phyloP scores from a whole-genome alignment of 2,329 filamentous ascomycete species.

The Capronia epimyces region DNA sequence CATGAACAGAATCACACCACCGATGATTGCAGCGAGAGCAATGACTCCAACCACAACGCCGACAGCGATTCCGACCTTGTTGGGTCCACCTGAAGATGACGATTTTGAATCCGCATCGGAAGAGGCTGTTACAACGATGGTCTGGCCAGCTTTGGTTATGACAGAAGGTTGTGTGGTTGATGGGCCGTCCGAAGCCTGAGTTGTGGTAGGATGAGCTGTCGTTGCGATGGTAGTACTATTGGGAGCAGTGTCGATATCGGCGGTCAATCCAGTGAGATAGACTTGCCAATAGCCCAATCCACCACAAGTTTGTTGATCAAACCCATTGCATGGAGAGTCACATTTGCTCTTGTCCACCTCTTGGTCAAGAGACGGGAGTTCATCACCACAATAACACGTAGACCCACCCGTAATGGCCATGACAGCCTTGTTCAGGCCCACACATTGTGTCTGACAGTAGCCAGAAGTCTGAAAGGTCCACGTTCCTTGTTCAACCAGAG shows the following conservation, averaged over 20 bases:
- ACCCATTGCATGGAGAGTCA: conserved; percentile 61
- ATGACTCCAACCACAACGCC: conserved; percentile 83
- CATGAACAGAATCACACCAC: conserved; percentile 66
- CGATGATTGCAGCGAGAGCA: conserved; percentile 59
- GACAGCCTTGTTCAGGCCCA: conserved; percentile 48
- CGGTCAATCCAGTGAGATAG: conserved; percentile 47
- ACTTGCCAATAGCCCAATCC: conserved; percentile 50
- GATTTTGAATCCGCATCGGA: conserved; percentile 26
- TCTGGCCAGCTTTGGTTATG: conserved; percentile 32
- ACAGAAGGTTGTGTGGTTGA: conserved; percentile 15
- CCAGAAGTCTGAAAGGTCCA: conserved; percentile 52
- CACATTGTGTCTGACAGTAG: conserved; percentile 51
- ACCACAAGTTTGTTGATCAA: conserved; percentile 60
- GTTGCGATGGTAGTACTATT: conserved; percentile 32
- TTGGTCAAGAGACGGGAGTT: conserved; percentile 55
- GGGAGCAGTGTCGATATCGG: conserved; percentile 33
- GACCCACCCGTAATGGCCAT: conserved; percentile 57
- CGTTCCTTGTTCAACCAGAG: conserved; percentile 44
- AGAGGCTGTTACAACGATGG: conserved; percentile 35
- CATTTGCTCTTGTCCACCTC: conserved; percentile 58
- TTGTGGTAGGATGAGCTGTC: conserved; percentile 44
- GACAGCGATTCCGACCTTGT: conserved; percentile 76
- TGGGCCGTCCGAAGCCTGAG: conserved; percentile 29
- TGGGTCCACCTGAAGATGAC: conserved; percentile 45
- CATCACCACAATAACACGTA: conserved; percentile 68